Evolutionary conservation across 257 asterid genomes (phyloP).

Genomic region (Echium plantagineum): DNA sequence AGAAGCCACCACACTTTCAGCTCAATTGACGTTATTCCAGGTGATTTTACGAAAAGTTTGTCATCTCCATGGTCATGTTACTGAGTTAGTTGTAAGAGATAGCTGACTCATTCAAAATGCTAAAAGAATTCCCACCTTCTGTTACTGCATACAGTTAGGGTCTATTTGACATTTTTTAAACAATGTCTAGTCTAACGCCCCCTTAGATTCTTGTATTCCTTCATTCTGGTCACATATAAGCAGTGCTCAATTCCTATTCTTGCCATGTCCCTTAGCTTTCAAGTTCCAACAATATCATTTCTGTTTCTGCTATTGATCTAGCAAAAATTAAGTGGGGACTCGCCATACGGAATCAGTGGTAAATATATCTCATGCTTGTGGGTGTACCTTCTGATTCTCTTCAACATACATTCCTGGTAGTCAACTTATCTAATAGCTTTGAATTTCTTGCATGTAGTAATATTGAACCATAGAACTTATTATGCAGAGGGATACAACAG

Average conservation of each 20-base stretch:
- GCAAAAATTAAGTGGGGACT: not conserved
- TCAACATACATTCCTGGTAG: not conserved
- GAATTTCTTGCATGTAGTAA: not conserved
- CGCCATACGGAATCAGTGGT: not conserved
- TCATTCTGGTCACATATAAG: not conserved
- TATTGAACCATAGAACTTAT: slow-evolving; percentile 7
- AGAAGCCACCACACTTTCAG: slow-evolving; percentile 89
- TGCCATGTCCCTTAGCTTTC: not conserved
- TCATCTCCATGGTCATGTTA: not conserved
- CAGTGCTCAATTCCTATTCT: slow-evolving; percentile 1
- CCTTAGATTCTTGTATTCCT: not conserved
- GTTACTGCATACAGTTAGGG: no score
- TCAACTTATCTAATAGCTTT: not conserved
- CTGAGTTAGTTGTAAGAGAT: not conserved
- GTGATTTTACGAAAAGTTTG: slow-evolving; percentile 15
- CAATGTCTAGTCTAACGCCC: no score
- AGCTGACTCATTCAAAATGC: not conserved
- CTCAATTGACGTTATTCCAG: slow-evolving; percentile 68
- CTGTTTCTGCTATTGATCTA: not conserved
- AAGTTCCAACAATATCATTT: not conserved
- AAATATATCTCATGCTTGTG: not conserved
- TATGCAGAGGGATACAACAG: slow-evolving; percentile 80
- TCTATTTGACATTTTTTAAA: no score
- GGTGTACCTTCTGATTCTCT: not conserved
- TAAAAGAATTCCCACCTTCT: no score